phyloP scores from a whole-genome alignment of 352 stramenopile species.

The Phytophthora ramorum region DNA sequence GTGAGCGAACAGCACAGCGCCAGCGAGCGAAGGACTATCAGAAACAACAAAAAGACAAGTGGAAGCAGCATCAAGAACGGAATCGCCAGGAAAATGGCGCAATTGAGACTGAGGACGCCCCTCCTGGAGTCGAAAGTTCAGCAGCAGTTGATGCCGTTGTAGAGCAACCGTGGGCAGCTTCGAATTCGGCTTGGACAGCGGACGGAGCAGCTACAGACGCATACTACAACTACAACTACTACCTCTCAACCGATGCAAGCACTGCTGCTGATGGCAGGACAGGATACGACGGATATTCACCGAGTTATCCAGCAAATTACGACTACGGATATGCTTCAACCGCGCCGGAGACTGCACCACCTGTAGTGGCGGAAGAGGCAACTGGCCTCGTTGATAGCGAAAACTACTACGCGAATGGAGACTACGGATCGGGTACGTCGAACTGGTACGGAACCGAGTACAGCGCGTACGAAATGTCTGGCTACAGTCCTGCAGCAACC shows the following conservation, averaged over 20 bases:
- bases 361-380: background rate
- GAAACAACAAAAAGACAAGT: conserved; percentile 17
- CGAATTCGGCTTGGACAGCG: conserved; percentile 5
- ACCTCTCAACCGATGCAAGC: conserved; percentile 2
- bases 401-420: conserved; percentile 27
- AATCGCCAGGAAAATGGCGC: conserved; percentile 6
- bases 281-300: conserved; percentile 20
- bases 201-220: conserved; percentile 7
- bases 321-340: conserved; percentile 9
- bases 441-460: conserved; percentile 38
- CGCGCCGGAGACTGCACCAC: background rate
- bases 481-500: conserved; percentile 10
- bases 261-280: conserved; percentile 16
- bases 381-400: conserved; percentile 32
- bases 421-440: conserved; percentile 11
- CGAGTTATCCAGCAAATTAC: conserved; percentile 6
- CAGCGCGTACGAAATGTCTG: conserved; percentile 35
- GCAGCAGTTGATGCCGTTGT: background rate
- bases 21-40: conserved; percentile 22
- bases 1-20: conserved; percentile 25
- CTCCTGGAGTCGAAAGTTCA: background rate
- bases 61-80: conserved; percentile 19
- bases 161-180: conserved; percentile 9
- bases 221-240: conserved; percentile 37
- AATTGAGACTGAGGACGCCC: background rate